Evolutionary conservation across 1,139 yeast genomes (phyloP).

Genomic region (Kluyveromyces marxianus): DNA sequence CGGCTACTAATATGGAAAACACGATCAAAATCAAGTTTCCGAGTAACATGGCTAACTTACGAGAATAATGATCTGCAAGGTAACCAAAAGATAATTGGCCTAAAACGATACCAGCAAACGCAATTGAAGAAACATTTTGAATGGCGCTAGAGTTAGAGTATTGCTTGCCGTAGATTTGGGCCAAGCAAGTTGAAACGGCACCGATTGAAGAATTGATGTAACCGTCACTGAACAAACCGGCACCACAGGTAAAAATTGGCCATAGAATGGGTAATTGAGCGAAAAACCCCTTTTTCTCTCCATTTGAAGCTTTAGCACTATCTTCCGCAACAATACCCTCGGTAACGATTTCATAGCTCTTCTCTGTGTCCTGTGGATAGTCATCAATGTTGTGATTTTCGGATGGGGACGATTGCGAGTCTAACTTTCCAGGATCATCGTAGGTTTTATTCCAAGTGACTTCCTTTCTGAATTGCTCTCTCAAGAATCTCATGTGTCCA

Average conservation of each 20-base stretch:
- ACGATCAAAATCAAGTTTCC: conserved; percentile 67
- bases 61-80: conserved; percentile 66
- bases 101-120: conserved; percentile 82
- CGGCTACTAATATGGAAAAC: conserved; percentile 72
- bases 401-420: too few relatives aligned
- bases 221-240: conserved; percentile 88
- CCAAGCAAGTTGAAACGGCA: conserved; percentile 63
- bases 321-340: too few relatives aligned
- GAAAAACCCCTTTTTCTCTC: too few relatives aligned
- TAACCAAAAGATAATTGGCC: conserved; percentile 80
- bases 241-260: conserved; percentile 85
- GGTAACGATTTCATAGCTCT: too few relatives aligned
- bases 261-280: conserved; percentile 35
- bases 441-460: conserved; percentile 15
- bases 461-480: conserved; percentile 30
- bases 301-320: too few relatives aligned
- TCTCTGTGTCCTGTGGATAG: too few relatives aligned
- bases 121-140: conserved; percentile 77
- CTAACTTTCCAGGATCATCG: background rate
- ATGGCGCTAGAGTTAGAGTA: conserved; percentile 60
- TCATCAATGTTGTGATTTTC: too few relatives aligned
- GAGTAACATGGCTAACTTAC: conserved; percentile 73
- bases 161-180: conserved; percentile 53
- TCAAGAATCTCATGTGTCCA: conserved; percentile 39
- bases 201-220: conserved; percentile 80